Base-by-base conservation (phyloP, 1,139 yeast genomes). In the Yamadazyma jaroonii region DNA sequence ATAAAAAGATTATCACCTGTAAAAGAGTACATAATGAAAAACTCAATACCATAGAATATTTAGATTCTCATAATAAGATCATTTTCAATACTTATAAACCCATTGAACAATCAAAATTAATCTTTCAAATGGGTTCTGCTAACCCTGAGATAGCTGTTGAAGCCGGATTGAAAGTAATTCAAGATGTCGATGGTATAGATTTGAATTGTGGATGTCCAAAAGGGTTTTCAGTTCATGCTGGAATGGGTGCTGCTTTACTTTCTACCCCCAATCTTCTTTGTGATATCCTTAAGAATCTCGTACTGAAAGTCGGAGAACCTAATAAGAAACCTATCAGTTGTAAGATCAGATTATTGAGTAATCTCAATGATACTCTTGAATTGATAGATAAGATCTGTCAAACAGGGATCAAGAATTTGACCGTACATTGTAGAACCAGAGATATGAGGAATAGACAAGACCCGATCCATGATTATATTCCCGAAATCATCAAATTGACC, bases 141-240 rank as follows among this genome's bases (percentile, higher is more conserved):
- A 74, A 79, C 46, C 83, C 97, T 0, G 83, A 79, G 1, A 62
- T 89, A 14, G 98, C 98, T 0, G 96, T 88, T 0, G 67, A 81
- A 44, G 98, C 97, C 0, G 97, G 96, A 0, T 64, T 72, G 39
- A 70, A 81, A 34, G 86, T 92, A 2, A 88, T 90, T 11, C 54
- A 70, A 2, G 98, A 92, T 58, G 97, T 92, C 1, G 89, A 81
- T 44, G 97, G 95, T 7, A 84, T 92, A 10, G 98, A 92, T 57
- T 76, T 92, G 44, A 92, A 92, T 58, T 88, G 96, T 29, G 98
- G 98, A 4, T 92, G 98, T 62, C 98, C 98, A 2, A 89, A 88
- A 55, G 90, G 84, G 43, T 87, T 86, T 52, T 81, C 89, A 1
- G 74, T 88, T 3, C 97, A 89, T 58, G 74, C 94, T 0, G 98